Evolutionary conservation across 441 rosid genomes (phyloP).

Genomic region (Populus trichocarpa): DNA sequence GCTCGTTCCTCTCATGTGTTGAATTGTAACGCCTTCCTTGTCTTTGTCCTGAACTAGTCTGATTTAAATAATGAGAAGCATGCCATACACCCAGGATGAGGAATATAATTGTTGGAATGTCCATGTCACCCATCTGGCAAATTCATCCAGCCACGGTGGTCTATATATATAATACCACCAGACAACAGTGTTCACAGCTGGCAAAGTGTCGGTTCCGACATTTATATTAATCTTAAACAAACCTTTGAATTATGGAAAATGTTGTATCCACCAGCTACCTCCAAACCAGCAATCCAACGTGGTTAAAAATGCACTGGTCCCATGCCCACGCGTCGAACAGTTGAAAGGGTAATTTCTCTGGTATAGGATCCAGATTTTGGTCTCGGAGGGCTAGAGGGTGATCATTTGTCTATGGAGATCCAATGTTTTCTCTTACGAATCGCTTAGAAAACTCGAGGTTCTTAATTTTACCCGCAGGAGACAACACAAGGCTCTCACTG

Average conservation of each 20-base stretch:
- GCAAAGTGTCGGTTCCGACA: conserved; percentile 12
- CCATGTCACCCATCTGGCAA: not conserved
- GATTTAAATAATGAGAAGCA: not conserved
- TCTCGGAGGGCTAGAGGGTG: not conserved
- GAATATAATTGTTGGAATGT: not conserved
- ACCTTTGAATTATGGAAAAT: not conserved
- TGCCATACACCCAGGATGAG: not conserved
- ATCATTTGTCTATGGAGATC: not conserved
- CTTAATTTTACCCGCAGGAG: no score
- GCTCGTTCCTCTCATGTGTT: not conserved
- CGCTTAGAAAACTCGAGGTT: no score
- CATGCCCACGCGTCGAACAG: not conserved
- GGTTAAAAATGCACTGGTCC: not conserved
- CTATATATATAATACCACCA: not conserved
- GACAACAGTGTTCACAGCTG: conserved; percentile 9
- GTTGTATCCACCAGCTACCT: no score
- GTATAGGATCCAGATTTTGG: not conserved
- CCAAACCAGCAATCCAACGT: not conserved
- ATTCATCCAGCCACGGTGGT: not conserved
- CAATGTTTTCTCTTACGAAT: no score
- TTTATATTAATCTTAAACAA: not conserved
- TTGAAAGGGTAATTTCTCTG: not conserved
- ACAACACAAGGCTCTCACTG: no score
- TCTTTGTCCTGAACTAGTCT: no score
- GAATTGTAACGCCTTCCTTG: no score